Base-by-base conservation (phyloP, 257 asterid genomes). In the Plantago major region DNA sequence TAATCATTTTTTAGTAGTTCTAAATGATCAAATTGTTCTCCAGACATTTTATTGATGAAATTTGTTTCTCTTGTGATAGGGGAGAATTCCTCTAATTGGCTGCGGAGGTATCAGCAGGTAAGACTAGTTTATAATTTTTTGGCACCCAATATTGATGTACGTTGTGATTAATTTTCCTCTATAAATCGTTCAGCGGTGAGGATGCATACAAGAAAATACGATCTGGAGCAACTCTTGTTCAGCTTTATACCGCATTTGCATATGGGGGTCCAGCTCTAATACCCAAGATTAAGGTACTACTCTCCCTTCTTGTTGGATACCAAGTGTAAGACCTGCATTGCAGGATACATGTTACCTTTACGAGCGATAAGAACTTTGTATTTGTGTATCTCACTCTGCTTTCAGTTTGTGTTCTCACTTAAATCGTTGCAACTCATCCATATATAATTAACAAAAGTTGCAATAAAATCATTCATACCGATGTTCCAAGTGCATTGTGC, bases 61-160 rank as follows among this genome's bases (percentile, higher is more conserved):
- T 46, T 16, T 30, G 8, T 46, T 3, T 58, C 37, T 62, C 67
- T 70, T 58, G 14, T 46, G 55, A 43, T 67, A 92, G 97, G 97
- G 97, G 58, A 84, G 78, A 71, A 82, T 90, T 75, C 92, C 95
- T 65, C 67, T 90, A 69, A 77, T 90, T 55, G 97, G 99, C 68
- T 83, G 94, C 64, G 99, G 99, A 68, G 97, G 99, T 64, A 56
- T 92, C 66, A 81, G 96, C 95, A 84, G 97, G 99, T 92, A 78
- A 63, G 45, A 15, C 53, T 46, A 55, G 40, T 67, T n/a, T n/a
- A n/a, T n/a, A n/a, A n/a, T n/a, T n/a, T n/a, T n/a, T n/a, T 65
- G 61, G 46, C 54, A 43, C 48, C 56, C 46, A 10, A 42, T 64
- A 22, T 12, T 51, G 53, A 11, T 62, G 3, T 58, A 33, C 19